Percentiles rank a stretch among this genome's conserved stretches.
phyloP scores from a whole-genome alignment of 2,329 filamentous ascomycete genomes.

The Blastomyces emzantsi region DNA sequence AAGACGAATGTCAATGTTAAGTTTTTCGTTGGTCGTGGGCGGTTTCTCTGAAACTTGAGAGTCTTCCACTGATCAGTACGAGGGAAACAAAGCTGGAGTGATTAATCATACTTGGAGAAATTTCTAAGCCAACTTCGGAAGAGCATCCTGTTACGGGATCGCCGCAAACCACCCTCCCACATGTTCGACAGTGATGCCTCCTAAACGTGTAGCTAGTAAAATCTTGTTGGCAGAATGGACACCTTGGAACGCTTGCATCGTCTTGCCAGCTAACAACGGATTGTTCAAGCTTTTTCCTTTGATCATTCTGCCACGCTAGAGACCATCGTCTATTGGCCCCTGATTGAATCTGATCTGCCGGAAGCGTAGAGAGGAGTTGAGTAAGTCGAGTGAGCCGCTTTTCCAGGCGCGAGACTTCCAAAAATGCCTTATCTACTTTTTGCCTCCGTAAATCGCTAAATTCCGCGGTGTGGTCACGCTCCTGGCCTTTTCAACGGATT shows the following conservation, averaged over 20 bases:
- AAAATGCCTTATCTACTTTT: constrained; percentile 70
- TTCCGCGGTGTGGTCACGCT: constrained; percentile 60
- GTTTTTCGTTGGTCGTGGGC: constrained; percentile 36
- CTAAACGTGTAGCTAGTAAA: constrained; percentile 91
- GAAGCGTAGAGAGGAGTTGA: constrained; percentile 66
- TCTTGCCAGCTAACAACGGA: constrained; percentile 94
- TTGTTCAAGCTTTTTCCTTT: constrained; percentile 76
- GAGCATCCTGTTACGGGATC: constrained; percentile 81
- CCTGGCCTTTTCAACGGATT: constrained; percentile 40
- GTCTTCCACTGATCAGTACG: background rate
- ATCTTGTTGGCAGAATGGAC: constrained; percentile 92
- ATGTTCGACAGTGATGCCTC: constrained; percentile 89
- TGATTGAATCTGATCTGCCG: constrained; percentile 54
- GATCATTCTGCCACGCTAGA: constrained; percentile 60
- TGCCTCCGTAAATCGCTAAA: constrained; percentile 66
- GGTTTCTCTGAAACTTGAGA: constrained; percentile 19
- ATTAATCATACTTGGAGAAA: constrained; percentile 52
- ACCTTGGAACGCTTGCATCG: constrained; percentile 67
- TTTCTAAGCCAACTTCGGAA: constrained; percentile 68
- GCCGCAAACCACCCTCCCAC: constrained; percentile 85
- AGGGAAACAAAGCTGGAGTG: background rate
- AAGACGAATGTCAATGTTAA: constrained; percentile 77
- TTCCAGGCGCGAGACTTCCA: constrained; percentile 84
- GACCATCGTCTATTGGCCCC: constrained; percentile 41
- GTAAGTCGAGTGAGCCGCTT: constrained; percentile 88